phyloP scores from a whole-genome alignment of 1,139 yeast genomes.

The Meyerozyma athensensis region DNA sequence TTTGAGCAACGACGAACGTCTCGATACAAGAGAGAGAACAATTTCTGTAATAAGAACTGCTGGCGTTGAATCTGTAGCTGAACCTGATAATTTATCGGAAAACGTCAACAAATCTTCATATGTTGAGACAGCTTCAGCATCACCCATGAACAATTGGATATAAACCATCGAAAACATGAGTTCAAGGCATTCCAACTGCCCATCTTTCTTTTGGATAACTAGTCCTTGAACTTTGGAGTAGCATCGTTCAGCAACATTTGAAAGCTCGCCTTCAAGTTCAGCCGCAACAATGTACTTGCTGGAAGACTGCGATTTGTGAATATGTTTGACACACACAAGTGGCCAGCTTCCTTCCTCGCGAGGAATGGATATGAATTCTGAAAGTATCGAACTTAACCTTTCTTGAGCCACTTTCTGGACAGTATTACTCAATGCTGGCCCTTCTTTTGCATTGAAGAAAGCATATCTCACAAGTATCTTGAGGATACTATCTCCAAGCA shows the following conservation, averaged over 20 bases:
- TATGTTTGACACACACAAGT: slow-evolving; percentile 30
- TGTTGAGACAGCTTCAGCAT: slow-evolving; percentile 71
- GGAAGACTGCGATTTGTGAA: slow-evolving; percentile 22
- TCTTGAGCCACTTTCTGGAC: slow-evolving; percentile 47
- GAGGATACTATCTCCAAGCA: slow-evolving; percentile 47
- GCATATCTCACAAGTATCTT: slow-evolving; percentile 50
- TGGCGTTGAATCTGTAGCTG: slow-evolving; percentile 34
- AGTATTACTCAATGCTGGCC: slow-evolving; percentile 21
- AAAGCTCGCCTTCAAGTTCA: slow-evolving; percentile 53
- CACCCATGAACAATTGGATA: slow-evolving; percentile 75
- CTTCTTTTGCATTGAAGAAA: slow-evolving; percentile 39
- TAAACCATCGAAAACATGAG: slow-evolving; percentile 73
- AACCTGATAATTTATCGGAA: slow-evolving; percentile 27
- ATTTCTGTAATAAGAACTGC: slow-evolving; percentile 74
- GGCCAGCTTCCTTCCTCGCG: slow-evolving; percentile 55
- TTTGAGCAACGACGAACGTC: slow-evolving; percentile 66
- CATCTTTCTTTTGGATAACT: slow-evolving; percentile 17
- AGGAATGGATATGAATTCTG: slow-evolving; percentile 48
- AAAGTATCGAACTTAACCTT: slow-evolving; percentile 59
- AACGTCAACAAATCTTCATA: slow-evolving; percentile 66
- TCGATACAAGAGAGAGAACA: slow-evolving; percentile 67
- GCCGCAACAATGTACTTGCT: slow-evolving; percentile 27
- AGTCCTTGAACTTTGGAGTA: slow-evolving; percentile 46
- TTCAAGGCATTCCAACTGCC: slow-evolving; percentile 45
- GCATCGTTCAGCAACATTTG: slow-evolving; percentile 46